Base-by-base conservation (phyloP, 2,329 filamentous ascomycete species). In the Cladosporium velox region DNA sequence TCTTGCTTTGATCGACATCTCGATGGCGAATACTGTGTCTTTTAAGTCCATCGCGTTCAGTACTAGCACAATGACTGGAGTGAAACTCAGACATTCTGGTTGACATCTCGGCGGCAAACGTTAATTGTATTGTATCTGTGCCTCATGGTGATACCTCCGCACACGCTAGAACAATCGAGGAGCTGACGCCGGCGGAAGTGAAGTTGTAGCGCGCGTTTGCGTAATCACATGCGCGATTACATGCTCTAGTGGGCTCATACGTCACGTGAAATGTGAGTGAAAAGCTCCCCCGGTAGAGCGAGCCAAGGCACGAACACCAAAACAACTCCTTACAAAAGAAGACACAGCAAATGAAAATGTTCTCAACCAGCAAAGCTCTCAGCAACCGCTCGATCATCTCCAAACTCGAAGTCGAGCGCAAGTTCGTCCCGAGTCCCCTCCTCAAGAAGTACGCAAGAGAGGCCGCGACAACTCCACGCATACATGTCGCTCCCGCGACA, bases 331-430 rank as follows among this genome's bases (percentile, higher is more conserved):
- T 15, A 30, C 28, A 34, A 34, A 55, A 15, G 2, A 34, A 28
- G 7, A 32, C 15, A 32, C 26, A 28, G 8, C 38, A 24, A 11
- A 4, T 21, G 8, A 34, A 11, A 3, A 58, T 58, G 55, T 26
- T 18, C 11, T 15, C 55, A 1, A 4, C 32, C 34, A 57, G 5
- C 12, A 64, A 57, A 47, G 6, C 49, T n/a, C 15, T 64, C 24
- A 30, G 18, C 18, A 52, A 18, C 2, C 59, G 30, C n/a, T 12
- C 47, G 10, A 21, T 64, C 30, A 49, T 52, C 51, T 65, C 66
- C n/a, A 54, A 49, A 4, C 66, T 70, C 47, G 68, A 71, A 64
- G 65, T 70, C 66, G 69, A 72, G 65, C 66, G 67, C 52, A 71
- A 71, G 35, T 70, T 72, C 65, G 41, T 59, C 15, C 61, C 66